These are phyloP conservation scores for Coemansia sp. DNA, from an alignment of 192 early-diverging fungal species.

Conservation along the genomic window DNA sequence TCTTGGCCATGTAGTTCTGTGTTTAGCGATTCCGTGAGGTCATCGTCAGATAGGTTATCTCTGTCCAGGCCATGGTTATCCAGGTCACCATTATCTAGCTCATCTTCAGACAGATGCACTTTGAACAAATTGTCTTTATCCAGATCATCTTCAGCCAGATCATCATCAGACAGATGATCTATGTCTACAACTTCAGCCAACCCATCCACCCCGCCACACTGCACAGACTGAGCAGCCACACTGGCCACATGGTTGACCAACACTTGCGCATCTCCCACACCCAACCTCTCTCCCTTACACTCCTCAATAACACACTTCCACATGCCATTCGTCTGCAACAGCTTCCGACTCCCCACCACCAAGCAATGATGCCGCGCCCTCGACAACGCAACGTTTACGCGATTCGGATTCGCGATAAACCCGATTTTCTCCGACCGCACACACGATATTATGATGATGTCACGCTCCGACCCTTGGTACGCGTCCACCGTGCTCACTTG, in stretches of 20 bases:
- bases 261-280: constrained; percentile 28
- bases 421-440: constrained; percentile 53
- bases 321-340: constrained; percentile 46
- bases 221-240: constrained; percentile 5
- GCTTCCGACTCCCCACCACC: constrained; percentile 24
- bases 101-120: no score
- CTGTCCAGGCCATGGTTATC: no score
- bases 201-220: background rate
- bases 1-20: constrained; percentile 18
- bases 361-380: constrained; percentile 53
- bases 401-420: constrained; percentile 53
- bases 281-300: constrained; percentile 22
- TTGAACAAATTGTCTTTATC: no score
- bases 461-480: constrained; percentile 60
- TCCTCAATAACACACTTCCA: constrained; percentile 46
- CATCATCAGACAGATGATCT: no score
- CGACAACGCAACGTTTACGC: constrained; percentile 58
- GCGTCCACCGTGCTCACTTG: constrained; percentile 59
- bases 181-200: no score
- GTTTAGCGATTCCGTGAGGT: background rate
- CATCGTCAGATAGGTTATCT: background rate
- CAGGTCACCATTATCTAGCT: no score
- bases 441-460: constrained; percentile 55
- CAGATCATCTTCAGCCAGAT: no score
- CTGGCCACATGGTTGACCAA: constrained; percentile 30